phyloP scores from a whole-genome alignment of 345 rosid genomes.

The Dovyalis caffra region DNA sequence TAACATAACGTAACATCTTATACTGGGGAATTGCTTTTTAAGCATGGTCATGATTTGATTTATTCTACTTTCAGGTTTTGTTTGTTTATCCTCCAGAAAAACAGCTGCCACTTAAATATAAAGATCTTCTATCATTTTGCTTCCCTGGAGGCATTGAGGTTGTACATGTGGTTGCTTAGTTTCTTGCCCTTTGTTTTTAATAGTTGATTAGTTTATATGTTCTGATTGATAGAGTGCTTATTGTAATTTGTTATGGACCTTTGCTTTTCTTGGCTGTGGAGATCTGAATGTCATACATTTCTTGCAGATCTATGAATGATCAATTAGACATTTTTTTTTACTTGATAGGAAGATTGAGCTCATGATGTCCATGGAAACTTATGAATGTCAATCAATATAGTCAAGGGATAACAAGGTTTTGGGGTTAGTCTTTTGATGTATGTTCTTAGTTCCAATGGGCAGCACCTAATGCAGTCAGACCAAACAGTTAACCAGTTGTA shows the following conservation, averaged over 20 bases:
- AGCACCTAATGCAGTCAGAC: no score
- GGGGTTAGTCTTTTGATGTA: no score
- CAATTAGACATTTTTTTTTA: not conserved
- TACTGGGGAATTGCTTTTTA: not conserved
- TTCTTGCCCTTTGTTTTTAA: not conserved
- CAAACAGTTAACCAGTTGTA: no score
- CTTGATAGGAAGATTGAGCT: not conserved
- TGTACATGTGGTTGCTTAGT: slow-evolving; percentile 16
- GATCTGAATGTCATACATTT: not conserved
- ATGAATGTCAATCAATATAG: no score
- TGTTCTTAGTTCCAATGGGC: no score
- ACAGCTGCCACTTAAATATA: slow-evolving; percentile 69
- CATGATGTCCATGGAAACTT: not conserved
- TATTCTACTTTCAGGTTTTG: slow-evolving; percentile 59
- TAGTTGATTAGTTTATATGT: not conserved
- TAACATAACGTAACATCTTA: not conserved
- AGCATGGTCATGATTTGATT: slow-evolving; percentile 11
- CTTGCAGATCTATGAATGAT: not conserved
- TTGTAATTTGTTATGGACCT: not conserved
- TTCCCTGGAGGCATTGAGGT: slow-evolving; percentile 97
- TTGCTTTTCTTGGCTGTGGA: not conserved
- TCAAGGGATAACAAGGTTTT: no score
- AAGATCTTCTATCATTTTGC: slow-evolving; percentile 92
- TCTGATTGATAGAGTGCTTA: not conserved
- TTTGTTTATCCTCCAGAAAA: slow-evolving; percentile 90